Evolutionary conservation across 2,329 filamentous ascomycete genomes (phyloP), one percentile per base, ranked within the genome.

Genomic region (Ophiostoma pallidulum): DNA sequence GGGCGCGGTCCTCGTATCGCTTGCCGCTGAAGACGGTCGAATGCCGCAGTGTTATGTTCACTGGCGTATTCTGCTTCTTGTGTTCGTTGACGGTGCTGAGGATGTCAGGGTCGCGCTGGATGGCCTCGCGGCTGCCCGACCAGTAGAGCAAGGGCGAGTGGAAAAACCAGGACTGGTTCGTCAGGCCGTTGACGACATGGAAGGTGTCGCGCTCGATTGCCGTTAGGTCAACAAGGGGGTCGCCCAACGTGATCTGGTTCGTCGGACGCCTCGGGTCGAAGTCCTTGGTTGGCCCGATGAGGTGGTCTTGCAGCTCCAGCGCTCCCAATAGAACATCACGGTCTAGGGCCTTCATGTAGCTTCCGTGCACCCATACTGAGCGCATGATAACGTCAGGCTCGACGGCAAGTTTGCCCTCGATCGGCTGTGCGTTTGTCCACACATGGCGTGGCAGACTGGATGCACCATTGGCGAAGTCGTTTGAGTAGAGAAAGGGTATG

Each of bases 11-110:
- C 48, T 81, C 74, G 54, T 88, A 90, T 4, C 74, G 72, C 59
- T 90, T 89, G n/a, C 86, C 86, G 49, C 84, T 86, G 56, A 91
- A 88, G 16, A 90, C 84, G 45, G 86, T 86, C 2, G 84, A 86
- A 57, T 86, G 85, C 9, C 84, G 76, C 24, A 91, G 66, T 0
- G 84, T 87, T 37, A 88, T 70, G 59, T 89, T 87, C 57, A 86
- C 77, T 1, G 77, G 77, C 0, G 84, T 85, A 2, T 75, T 74
- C 51, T 75, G 75, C 1, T 68, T 72, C 47, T 78, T 78, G 52
- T 68, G 74, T 45, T 75, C 66, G 56, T 90, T 88, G 57, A 90
- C 80, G 0, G 86, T 90, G 1, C 64, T 62, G 3, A 89, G 61
- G 12, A 89, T 72, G 58, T 89, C 72, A 0, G 61, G 46, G 57